Base-by-base conservation (phyloP, 1,139 yeast genomes). In the Suhomyces terraborum region DNA sequence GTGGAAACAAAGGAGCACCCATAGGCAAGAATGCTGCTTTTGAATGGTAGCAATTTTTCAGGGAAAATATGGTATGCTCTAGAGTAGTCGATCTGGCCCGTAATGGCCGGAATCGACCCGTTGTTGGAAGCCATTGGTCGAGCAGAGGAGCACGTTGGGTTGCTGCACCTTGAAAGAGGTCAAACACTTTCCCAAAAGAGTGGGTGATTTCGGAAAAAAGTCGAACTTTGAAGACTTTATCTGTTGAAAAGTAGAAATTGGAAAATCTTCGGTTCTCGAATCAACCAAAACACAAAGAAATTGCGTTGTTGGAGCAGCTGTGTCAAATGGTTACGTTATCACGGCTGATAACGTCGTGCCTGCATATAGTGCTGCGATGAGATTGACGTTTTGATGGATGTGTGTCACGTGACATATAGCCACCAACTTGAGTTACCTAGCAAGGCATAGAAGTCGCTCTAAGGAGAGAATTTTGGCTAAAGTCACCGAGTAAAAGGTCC, bases 1-100 rank as follows among this genome's bases (percentile, higher is more conserved):
- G 91, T 84, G 10, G 93, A 77, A 10, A 78, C 63, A 38, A 84
- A 62, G 0, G 94, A 83, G 1, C 95, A 75, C 0, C 79, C 66
- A 52, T 81, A 83, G 2, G 91, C 84, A 42, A 83, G 56, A 3
- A 81, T 62, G 12, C 82, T 75, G 2, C 82, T 71, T 42, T 80
- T 67, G 61, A 78, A 81, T 1, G 88, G 86, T 40, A 68, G 64
- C 9, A 82, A 53, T 1, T 53, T 39, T 2, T 58, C 62, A 0
- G 91, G 91, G 43, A 83, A 70, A 4, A 71, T 49, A 45, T 76
- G 69, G 22, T 77, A 46, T 4, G 77, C 77, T 17, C 52, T 54
- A 17, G 62, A 49, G 35, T 61, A 54, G 49, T 72, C 74, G 20
- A 71, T 56, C 14, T 55, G 53, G 0, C 77, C 77, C 0, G 77